Percentiles rank a stretch among this genome's conserved stretches.
Evolutionary conservation across 2,329 filamentous ascomycete species (phyloP).

Genomic region (Trichoderma endophyticum): DNA sequence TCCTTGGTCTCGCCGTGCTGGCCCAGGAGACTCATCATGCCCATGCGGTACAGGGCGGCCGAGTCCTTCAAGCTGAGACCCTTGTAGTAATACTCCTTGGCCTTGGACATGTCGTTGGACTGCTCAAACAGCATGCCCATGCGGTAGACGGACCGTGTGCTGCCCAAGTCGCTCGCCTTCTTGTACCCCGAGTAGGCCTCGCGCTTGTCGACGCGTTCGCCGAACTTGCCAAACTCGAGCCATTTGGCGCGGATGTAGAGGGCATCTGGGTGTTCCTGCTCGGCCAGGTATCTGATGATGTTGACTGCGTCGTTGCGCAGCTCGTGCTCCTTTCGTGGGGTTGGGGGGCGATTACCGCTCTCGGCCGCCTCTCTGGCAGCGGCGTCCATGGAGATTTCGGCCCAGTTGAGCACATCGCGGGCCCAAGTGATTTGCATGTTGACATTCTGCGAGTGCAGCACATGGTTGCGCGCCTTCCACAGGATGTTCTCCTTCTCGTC

Average conservation of each 20-base stretch:
- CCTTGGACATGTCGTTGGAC: conserved; percentile 87
- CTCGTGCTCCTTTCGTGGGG: conserved; percentile 85
- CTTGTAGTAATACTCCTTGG: conserved; percentile 82
- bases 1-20: conserved; percentile 90
- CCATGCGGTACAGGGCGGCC: conserved; percentile 79
- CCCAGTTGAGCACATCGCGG: conserved; percentile 84
- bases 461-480: conserved; percentile 76
- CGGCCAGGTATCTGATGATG: conserved; percentile 84
- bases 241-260: conserved; percentile 95
- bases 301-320: conserved; percentile 85
- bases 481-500: conserved; percentile 90
- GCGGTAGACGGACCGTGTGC: conserved; percentile 86
- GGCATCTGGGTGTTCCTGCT: conserved; percentile 89
- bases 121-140: conserved; percentile 99
- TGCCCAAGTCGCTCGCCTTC: conserved; percentile 80
- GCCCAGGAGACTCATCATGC: conserved; percentile 95
- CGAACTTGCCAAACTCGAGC: conserved; percentile 97
- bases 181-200: conserved; percentile 88
- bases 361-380: conserved; percentile 60
- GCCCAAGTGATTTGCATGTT: conserved; percentile 97
- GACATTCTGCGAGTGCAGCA: conserved; percentile 90
- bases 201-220: conserved; percentile 84
- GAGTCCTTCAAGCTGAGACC: conserved; percentile 81
- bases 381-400: conserved; percentile 78
- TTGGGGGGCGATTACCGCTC: conserved; percentile 58